phyloP scores from a whole-genome alignment of 352 stramenopile species.

The Globisporangium splendens region DNA sequence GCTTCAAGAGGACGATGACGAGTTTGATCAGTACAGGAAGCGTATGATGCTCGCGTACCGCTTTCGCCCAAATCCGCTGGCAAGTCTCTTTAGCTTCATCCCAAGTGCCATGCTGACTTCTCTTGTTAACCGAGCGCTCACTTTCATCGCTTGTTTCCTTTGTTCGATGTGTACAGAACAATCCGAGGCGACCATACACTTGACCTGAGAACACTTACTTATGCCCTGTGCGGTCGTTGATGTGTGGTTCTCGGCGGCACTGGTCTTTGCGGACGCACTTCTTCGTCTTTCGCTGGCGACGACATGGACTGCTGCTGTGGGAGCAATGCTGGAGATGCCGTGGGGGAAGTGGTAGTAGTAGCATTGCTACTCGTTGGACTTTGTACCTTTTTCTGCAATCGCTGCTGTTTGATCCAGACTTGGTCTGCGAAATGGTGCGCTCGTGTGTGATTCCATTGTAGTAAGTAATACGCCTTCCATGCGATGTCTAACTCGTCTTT shows the following conservation, averaged over 20 bases:
- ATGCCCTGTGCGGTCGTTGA: constrained; percentile 4
- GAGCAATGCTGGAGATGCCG: background rate
- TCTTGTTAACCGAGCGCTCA: no score
- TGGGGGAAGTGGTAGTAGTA: background rate
- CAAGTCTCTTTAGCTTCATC: constrained; percentile 2
- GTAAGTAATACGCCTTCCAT: constrained; percentile 33
- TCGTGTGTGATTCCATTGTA: constrained; percentile 31
- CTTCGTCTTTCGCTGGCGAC: constrained; percentile 8
- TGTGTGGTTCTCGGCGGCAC: background rate
- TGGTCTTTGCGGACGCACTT: constrained; percentile 11
- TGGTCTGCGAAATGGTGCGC: constrained; percentile 32
- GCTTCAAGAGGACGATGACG: constrained; percentile 15
- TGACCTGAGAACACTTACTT: background rate
- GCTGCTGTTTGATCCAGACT: constrained; percentile 25
- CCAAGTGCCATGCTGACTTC: background rate
- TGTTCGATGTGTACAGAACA: constrained; percentile 11
- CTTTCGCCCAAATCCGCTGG: constrained; percentile 21
- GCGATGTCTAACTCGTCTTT: constrained; percentile 23
- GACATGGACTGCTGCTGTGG: background rate
- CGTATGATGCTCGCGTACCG: constrained; percentile 23
- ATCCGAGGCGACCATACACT: constrained; percentile 19
- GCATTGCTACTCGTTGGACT: background rate
- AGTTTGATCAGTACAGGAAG: constrained; percentile 26
- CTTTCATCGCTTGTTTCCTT: background rate
- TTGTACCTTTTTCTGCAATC: constrained; percentile 13